Evolutionary conservation across 179 eudicot species (phyloP).

Genomic region (Beta lomatogona): DNA sequence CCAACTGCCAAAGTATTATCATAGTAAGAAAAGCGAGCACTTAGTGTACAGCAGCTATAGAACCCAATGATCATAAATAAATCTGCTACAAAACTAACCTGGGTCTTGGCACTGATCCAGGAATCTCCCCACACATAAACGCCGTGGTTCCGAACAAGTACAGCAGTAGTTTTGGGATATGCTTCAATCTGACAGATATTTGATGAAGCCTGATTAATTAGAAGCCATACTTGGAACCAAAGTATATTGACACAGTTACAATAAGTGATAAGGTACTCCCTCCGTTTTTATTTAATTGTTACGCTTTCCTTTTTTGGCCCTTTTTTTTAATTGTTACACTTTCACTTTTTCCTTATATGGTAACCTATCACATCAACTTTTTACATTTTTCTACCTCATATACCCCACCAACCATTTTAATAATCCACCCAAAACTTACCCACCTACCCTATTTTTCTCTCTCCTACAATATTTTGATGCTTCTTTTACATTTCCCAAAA

Average conservation of each 20-base stretch:
- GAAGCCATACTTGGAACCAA: slow-evolving; percentile 3
- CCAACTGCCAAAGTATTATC: too few relatives aligned
- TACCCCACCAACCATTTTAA: too few relatives aligned
- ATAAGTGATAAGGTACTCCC: neutral
- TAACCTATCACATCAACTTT: too few relatives aligned
- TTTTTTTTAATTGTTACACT: too few relatives aligned
- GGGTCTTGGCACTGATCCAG: slow-evolving; percentile 99
- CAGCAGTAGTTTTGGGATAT: slow-evolving; percentile 96
- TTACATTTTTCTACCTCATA: too few relatives aligned
- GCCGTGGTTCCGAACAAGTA: slow-evolving; percentile 96
- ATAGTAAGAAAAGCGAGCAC: neutral
- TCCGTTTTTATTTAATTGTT: too few relatives aligned
- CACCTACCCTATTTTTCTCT: too few relatives aligned
- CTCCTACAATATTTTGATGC: too few relatives aligned
- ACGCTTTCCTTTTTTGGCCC: too few relatives aligned
- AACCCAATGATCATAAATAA: neutral
- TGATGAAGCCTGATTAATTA: neutral
- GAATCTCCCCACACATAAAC: slow-evolving; percentile 98
- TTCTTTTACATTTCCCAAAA: too few relatives aligned
- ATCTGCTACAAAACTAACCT: slow-evolving; percentile 49
- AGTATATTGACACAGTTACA: neutral
- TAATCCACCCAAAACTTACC: too few relatives aligned
- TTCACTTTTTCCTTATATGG: too few relatives aligned
- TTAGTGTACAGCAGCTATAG: neutral
- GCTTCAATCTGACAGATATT: slow-evolving; percentile 70